These are phyloP conservation scores for Aspergillus sparsus DNA, from an alignment of 495 filamentous ascomycete species.

Conservation along the genomic window DNA sequence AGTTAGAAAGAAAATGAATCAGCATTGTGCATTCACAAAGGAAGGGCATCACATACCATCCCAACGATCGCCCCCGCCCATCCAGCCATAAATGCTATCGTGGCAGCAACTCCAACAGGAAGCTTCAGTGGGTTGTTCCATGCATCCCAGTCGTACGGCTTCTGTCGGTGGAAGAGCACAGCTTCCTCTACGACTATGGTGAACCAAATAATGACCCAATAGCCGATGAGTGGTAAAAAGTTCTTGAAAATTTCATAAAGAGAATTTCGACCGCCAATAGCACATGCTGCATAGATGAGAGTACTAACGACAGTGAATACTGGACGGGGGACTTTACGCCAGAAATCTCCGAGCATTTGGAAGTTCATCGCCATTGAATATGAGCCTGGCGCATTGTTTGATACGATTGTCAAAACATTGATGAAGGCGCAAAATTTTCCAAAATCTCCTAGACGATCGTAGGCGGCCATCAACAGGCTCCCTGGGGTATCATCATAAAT, in stretches of 20 bases:
- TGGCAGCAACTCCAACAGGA: slow-evolving; percentile 50
- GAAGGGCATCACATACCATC: slow-evolving; percentile 38
- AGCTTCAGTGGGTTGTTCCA: slow-evolving; percentile 47
- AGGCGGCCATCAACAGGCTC: slow-evolving; percentile 66
- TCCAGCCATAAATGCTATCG: slow-evolving; percentile 46
- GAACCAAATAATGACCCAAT: slow-evolving; percentile 52
- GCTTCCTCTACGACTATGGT: slow-evolving; percentile 48
- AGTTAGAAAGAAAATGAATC: slow-evolving; percentile 2
- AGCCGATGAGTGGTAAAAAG: slow-evolving; percentile 52
- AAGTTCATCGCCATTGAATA: slow-evolving; percentile 75
- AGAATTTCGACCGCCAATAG: slow-evolving; percentile 51
- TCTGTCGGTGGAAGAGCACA: slow-evolving; percentile 39
- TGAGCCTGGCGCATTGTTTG: slow-evolving; percentile 67
- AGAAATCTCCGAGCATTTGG: slow-evolving; percentile 65
- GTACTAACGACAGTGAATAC: slow-evolving; percentile 56
- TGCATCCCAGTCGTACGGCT: slow-evolving; percentile 47
- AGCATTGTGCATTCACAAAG: background rate
- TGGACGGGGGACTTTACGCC: slow-evolving; percentile 67
- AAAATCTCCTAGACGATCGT: slow-evolving; percentile 60
- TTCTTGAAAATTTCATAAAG: slow-evolving; percentile 51
- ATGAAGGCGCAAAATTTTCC: slow-evolving; percentile 71
- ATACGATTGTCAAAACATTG: slow-evolving; percentile 66
- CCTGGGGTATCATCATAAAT: slow-evolving; percentile 63
- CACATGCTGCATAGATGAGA: slow-evolving; percentile 46
- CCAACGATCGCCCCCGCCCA: slow-evolving; percentile 53